These are phyloP conservation scores for Pyrenochaeta sp. DNA, from an alignment of 2,329 filamentous ascomycete genomes.

Conservation along the genomic window DNA sequence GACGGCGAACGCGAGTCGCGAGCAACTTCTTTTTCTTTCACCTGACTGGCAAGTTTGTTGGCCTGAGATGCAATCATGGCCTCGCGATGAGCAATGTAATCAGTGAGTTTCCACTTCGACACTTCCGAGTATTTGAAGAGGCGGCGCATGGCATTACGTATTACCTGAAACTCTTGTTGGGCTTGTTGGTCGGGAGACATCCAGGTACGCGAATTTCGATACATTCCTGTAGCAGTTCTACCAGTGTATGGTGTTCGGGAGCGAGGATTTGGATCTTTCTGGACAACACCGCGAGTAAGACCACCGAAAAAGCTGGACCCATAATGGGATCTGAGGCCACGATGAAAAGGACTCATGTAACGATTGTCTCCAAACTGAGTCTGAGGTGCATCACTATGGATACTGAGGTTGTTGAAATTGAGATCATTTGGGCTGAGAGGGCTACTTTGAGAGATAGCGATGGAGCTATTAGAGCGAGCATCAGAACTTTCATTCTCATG, in stretches of 20 bases:
- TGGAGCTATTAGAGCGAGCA: constrained; percentile 7
- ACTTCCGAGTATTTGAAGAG: constrained; percentile 45
- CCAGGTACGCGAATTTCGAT: constrained; percentile 34
- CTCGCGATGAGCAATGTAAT: constrained; percentile 44
- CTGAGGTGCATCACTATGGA: constrained; percentile 5
- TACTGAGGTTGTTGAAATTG: constrained; percentile 16
- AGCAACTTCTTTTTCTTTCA: constrained; percentile 23
- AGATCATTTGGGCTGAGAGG: constrained; percentile 20
- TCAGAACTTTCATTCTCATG: constrained; percentile 15
- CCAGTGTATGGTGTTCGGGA: constrained; percentile 1
- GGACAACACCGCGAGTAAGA: constrained; percentile 1
- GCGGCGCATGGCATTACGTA: constrained; percentile 47
- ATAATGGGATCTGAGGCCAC: constrained; percentile 2
- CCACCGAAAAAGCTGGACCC: background rate
- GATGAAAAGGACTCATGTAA: constrained; percentile 16
- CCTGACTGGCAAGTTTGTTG: constrained; percentile 18
- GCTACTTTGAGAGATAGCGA: constrained; percentile 7
- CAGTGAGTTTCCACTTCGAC: constrained; percentile 40
- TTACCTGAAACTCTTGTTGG: constrained; percentile 37
- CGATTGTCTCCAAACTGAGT: background rate
- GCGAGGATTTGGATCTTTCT: constrained; percentile 3
- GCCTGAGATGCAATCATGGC: constrained; percentile 30
- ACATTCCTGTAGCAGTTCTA: constrained; percentile 9
- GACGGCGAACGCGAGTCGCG: background rate
- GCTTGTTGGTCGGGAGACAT: constrained; percentile 34